Percentiles rank a stretch among this genome's conserved stretches.
phyloP scores from a whole-genome alignment of 2,329 filamentous ascomycete genomes.

The Stemphylium beticola region DNA sequence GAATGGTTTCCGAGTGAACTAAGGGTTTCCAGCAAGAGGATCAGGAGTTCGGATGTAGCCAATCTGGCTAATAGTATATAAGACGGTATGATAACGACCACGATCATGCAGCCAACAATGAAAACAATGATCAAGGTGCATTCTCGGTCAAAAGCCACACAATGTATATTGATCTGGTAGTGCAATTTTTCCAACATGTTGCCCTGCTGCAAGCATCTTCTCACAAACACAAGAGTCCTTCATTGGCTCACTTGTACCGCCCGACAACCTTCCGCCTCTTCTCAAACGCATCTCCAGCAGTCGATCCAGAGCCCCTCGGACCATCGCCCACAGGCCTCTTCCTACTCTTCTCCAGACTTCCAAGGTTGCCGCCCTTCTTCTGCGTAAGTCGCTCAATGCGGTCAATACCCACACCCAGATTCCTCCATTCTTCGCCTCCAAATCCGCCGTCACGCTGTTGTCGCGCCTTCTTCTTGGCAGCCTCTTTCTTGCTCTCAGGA shows the following conservation, averaged over 20 bases:
- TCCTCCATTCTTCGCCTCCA: conserved; percentile 93
- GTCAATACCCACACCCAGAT: conserved; percentile 82
- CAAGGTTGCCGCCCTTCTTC: conserved; percentile 61
- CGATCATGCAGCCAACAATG: too few species aligned
- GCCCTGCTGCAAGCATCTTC: too few species aligned
- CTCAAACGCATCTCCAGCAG: conserved; percentile 75
- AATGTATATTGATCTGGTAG: too few species aligned
- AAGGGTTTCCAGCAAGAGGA: neutral
- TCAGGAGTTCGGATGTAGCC: neutral
- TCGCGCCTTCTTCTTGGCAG: conserved; percentile 63
- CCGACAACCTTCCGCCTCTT: conserved; percentile 50
- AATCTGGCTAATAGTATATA: neutral
- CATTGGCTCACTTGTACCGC: conserved; percentile 25
- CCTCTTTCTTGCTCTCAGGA: conserved; percentile 85
- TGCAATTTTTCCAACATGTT: too few species aligned
- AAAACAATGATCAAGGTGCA: too few species aligned
- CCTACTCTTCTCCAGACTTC: conserved; percentile 79
- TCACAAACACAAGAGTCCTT: neutral
- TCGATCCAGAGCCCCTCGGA: conserved; percentile 67
- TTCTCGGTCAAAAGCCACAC: too few species aligned
- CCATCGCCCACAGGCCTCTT: conserved; percentile 80
- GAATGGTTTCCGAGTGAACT: conserved; percentile 10
- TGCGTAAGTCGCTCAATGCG: conserved; percentile 83
- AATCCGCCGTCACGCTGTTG: conserved; percentile 61
- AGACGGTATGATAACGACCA: too few species aligned